A percentile compares a stretch with the other conserved stretches of the same genome.
Evolutionary conservation across 179 eudicot genomes (phyloP).

Genomic region (Dionaea muscipula): DNA sequence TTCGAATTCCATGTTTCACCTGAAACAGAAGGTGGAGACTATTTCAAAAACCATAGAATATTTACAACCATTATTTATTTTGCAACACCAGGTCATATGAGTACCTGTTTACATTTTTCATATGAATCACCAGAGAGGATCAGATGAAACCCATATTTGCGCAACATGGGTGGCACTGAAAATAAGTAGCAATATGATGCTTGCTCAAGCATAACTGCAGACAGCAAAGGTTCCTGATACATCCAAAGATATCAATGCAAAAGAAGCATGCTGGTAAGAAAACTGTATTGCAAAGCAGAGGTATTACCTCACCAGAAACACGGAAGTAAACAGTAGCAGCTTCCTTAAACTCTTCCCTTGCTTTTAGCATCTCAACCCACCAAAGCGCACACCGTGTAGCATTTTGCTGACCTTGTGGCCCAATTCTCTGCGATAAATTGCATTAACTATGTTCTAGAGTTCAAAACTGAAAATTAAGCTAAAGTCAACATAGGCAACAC

Average conservation of each 20-base stretch:
- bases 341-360: constrained; percentile 72
- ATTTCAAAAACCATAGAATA: constrained; percentile 4
- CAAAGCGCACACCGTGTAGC: constrained; percentile 88
- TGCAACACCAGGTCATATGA: background rate
- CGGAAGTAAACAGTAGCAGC: constrained; percentile 90
- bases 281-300: constrained; percentile 13
- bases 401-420: constrained; percentile 55
- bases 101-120: constrained; percentile 83
- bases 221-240: constrained; percentile 69
- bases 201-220: constrained; percentile 97
- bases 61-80: background rate
- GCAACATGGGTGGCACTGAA: constrained; percentile 70
- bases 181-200: constrained; percentile 89
- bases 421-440: constrained; percentile 50
- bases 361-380: constrained; percentile 96
- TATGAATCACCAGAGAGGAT: constrained; percentile 89
- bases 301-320: constrained; percentile 94
- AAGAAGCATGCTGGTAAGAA: constrained; percentile 9
- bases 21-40: constrained; percentile 20
- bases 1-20: constrained; percentile 88
- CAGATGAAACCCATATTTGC: constrained; percentile 97
- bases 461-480: background rate
- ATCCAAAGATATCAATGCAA: constrained; percentile 18
- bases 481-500: background rate
- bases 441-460: background rate